These are phyloP conservation scores for Oryza officinalis DNA, from an alignment of 176 grass and related monocot species.

Conservation along the genomic window DNA sequence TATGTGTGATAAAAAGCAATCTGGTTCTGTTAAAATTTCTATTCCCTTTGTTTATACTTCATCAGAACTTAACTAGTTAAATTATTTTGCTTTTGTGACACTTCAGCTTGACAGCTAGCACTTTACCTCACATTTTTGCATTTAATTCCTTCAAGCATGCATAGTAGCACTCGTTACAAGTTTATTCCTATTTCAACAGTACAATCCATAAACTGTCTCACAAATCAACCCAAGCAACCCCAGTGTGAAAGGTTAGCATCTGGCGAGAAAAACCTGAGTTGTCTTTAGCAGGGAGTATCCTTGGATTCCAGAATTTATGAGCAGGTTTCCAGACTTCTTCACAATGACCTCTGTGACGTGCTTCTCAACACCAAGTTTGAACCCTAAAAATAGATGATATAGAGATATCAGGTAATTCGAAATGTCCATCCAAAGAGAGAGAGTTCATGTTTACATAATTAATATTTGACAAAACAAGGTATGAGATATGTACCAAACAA, in stretches of 20 bases:
- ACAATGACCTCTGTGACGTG: conserved; percentile 74
- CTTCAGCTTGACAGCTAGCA: conserved; percentile 1
- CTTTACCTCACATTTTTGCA: not conserved
- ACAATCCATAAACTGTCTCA: not conserved
- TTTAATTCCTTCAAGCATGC: not conserved
- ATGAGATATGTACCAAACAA: not conserved
- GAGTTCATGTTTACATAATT: not conserved
- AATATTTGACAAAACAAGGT: not conserved
- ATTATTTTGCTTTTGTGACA: not conserved
- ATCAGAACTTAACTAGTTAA: not conserved
- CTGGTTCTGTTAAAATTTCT: not conserved
- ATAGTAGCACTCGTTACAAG: not conserved
- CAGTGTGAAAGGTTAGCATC: not conserved
- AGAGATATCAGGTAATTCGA: not conserved
- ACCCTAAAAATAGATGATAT: conserved; percentile 53
- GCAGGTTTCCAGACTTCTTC: conserved; percentile 65
- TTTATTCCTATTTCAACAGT: not conserved
- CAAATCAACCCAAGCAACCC: not conserved
- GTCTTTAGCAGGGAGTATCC: conserved; percentile 80
- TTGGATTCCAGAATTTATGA: conserved; percentile 85
- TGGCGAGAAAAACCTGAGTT: conserved; percentile 65
- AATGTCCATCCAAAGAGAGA: not conserved
- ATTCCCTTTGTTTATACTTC: not conserved
- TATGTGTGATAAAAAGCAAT: conserved; percentile 14
- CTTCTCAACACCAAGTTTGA: conserved; percentile 82